Evolutionary conservation across 2,329 filamentous ascomycete species (phyloP).

Genomic region (Rasamsonia emersonii): DNA sequence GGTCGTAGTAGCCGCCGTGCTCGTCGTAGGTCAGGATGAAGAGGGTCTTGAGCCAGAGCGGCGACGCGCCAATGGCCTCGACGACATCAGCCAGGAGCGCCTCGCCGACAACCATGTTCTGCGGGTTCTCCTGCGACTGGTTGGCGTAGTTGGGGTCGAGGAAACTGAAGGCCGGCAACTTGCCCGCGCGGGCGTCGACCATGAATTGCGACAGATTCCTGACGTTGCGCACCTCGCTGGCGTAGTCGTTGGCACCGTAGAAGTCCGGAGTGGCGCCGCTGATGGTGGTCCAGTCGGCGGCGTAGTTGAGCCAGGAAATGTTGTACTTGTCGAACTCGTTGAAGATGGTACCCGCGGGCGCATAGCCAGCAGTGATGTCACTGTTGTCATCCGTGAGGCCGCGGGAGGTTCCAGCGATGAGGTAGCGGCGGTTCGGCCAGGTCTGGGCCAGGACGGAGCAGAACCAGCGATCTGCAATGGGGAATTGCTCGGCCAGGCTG

Average conservation of each 20-base stretch:
- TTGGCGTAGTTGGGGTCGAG: conserved; percentile 43
- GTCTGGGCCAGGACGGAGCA: conserved; percentile 31
- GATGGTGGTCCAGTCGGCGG: conserved; percentile 35
- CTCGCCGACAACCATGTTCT: conserved; percentile 38
- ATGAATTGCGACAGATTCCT: conserved; percentile 36
- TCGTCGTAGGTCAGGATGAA: conserved; percentile 43
- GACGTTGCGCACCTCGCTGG: conserved; percentile 32
- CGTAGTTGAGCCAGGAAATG: conserved; percentile 42
- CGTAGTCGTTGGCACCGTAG: conserved; percentile 37
- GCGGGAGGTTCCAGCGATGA: conserved; percentile 33
- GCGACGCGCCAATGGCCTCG: conserved; percentile 34
- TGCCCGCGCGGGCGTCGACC: conserved; percentile 36
- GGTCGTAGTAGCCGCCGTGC: conserved; percentile 41
- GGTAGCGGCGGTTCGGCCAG: conserved; percentile 28
- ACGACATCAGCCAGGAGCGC: conserved; percentile 40
- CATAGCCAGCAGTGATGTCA: conserved; percentile 22
- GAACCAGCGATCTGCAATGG: conserved; percentile 39
- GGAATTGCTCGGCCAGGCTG: conserved; percentile 34
- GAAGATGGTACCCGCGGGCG: conserved; percentile 33
- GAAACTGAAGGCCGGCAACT: conserved; percentile 38
- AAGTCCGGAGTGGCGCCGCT: conserved; percentile 37
- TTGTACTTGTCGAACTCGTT: conserved; percentile 32
- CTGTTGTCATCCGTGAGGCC: conserved; percentile 32
- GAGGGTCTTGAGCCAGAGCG: conserved; percentile 41
- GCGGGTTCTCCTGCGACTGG: conserved; percentile 41